Base-by-base conservation (phyloP, 2,329 filamentous ascomycete genomes). In the Aspergillus pseudoterreus region DNA sequence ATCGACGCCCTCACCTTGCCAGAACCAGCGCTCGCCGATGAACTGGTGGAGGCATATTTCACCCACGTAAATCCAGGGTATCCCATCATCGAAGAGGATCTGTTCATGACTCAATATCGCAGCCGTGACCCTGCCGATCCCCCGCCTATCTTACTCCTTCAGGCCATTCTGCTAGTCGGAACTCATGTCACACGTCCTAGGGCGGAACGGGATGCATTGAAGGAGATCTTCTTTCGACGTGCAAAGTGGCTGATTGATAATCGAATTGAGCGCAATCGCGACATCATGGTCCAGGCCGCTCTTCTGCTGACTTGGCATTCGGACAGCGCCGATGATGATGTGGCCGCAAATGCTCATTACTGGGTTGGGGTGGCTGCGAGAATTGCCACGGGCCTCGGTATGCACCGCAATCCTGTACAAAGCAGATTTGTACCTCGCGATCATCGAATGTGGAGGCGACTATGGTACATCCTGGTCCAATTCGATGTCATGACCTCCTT, bases 291-390 rank as follows among this genome's bases (percentile, higher is more conserved):
- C n/a, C 80, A 82, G 61, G 76, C 76, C 3, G 78, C 79, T 2
- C 65, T 82, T 19, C 70, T 82, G 1, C 58, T 82, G 47, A 81
- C 78, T 2, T 82, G 80, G 80, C 76, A 81, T 55, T 76, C 78
- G 1, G 78, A 82, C 45, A 65, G 64, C 8, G 74, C 77, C 12
- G 77, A 78, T 21, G 80, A 82, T 55, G 78, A 81, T 60, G 75
- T 82, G 6, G 68, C 78, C 4, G 76, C 78, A 36, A 82, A 82
- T 56, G 74, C 76, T 14, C 80, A 73, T 55, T 69, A 75, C 53
- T 82, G 79, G 79, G 70, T 81, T 6, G 80, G 80, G 2, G 70
- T 79, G 3, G 80, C 78, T 4, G 72, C 72, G 15, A 72, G 79
- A 4, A 79, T 77, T 32, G 79, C 78, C 2, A 74, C 77, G 0